A percentile compares a stretch with the other conserved stretches of the same genome.
Conservation (phyloP, 371 early-diverging fungal genomes). For the Haplosporangium sp. region DNA sequence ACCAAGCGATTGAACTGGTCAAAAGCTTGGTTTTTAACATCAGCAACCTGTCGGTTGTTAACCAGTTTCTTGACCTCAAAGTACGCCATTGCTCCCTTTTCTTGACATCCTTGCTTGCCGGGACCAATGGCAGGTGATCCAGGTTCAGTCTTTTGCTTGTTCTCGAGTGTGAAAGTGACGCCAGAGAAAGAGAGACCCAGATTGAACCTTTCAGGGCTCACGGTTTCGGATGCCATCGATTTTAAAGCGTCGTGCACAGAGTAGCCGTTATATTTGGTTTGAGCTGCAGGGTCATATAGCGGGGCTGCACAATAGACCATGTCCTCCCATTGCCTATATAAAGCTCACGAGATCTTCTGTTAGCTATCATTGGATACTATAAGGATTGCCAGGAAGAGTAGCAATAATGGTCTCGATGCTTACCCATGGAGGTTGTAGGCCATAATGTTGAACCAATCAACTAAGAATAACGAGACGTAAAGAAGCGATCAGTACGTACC, state of each 20-base stretch:
- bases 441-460: constrained; percentile 56
- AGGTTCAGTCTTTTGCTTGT: constrained; percentile 26
- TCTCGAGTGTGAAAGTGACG: constrained; percentile 51
- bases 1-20: constrained; percentile 34
- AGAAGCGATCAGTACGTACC: neutral
- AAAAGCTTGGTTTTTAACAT: constrained; percentile 4
- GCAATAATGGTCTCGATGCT: constrained; percentile 1
- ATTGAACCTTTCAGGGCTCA: constrained; percentile 45
- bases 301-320: constrained; percentile 54
- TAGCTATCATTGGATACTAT: neutral
- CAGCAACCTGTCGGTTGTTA: constrained; percentile 27
- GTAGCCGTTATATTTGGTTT: constrained; percentile 49
- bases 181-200: constrained; percentile 49
- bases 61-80: constrained; percentile 39
- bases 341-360: neutral
- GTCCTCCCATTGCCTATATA: constrained; percentile 47
- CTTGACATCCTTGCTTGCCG: constrained; percentile 42
- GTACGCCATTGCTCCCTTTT: constrained; percentile 52
- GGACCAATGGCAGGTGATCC: constrained; percentile 49
- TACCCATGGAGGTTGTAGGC: constrained; percentile 55
- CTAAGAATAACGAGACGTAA: constrained; percentile 4
- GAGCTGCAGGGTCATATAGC: constrained; percentile 30
- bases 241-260: constrained; percentile 46
- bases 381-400: neutral
- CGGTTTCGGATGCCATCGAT: constrained; percentile 45